phyloP scores from a whole-genome alignment of 306 rosid genomes.

The Medicago lupulina region DNA sequence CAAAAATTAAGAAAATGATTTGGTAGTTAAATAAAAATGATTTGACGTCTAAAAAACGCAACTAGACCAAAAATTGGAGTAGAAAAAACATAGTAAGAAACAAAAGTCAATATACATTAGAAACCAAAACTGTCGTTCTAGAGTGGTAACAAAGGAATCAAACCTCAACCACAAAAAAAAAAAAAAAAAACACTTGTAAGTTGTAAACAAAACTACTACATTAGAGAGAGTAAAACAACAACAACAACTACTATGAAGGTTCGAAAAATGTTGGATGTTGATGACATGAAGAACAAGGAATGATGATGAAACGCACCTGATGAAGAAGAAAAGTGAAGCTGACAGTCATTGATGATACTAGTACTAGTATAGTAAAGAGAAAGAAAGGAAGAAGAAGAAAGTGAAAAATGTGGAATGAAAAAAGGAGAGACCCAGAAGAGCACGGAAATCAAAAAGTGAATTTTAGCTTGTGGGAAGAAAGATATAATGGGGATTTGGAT shows the following conservation, averaged over 20 bases:
- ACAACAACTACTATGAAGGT: not conserved
- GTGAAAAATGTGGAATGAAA: conserved; percentile 27
- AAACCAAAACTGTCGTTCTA: conserved; percentile 4
- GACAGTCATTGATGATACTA: not conserved
- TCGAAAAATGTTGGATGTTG: conserved; percentile 26
- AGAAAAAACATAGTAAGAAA: conserved; percentile 21
- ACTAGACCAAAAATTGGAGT: not conserved
- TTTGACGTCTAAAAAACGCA: conserved; percentile 17
- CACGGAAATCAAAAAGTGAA: conserved; percentile 46
- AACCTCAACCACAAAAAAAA: conserved; percentile 1
- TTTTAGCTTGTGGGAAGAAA: conserved; percentile 21
- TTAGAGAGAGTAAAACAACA: not conserved
- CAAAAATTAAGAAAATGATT: conserved; percentile 35
- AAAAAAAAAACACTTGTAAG: too few relatives aligned
- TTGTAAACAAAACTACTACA: not conserved
- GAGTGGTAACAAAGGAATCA: conserved; percentile 10
- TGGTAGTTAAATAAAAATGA: conserved; percentile 37
- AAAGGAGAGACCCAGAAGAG: conserved; percentile 40
- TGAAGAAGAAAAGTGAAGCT: conserved; percentile 1
- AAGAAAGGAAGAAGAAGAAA: conserved; percentile 31
- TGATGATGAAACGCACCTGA: conserved; percentile 23
- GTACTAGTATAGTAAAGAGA: too few relatives aligned
- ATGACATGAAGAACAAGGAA: conserved; percentile 4
- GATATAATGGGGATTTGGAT: conserved; percentile 63
- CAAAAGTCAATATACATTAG: conserved; percentile 23